Base-by-base conservation (phyloP, 129 eudicot genomes). In the Flaveria brownii region DNA sequence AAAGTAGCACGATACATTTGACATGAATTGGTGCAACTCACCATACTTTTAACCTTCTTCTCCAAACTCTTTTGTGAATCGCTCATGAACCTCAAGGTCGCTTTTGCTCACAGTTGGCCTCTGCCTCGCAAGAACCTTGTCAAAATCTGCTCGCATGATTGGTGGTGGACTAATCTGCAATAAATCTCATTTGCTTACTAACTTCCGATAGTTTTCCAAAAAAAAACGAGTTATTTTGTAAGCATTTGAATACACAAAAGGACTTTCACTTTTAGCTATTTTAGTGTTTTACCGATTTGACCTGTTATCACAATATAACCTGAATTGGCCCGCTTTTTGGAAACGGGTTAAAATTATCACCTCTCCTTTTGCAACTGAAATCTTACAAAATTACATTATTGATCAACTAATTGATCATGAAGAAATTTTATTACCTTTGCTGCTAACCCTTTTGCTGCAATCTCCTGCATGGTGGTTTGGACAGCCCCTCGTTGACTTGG, bases 81-180 rank as follows among this genome's bases (percentile, higher is more conserved):
- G 86, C 81, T 94, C 98, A 23, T 93, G 98, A 61, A 91, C 91
- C 52, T 91, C 99, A 39, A 94, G 99, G 77, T 94, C 99, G 18
- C 90, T 43, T 89, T 94, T 94, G 89, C 99, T 94, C 73, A 94
- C 99, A 10, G 99, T 94, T 28, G 99, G 99, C 86, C 81, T 91
- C 82, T 94, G 99, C 72, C 94, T 86, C 1, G 89, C 93, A 0
- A 94, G 86, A 68, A 94, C 99, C 81, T 91, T 91, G 18, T 94
- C 97, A 43, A 94, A 94, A 76, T 94, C 99, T 17, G 84, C 81
- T 83, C 85, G 89, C 15, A 88, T 71, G 63, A 94, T 94, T 1
- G 99, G 99, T 15, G 99, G 99, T 30, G 99, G 99, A 72, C 78
- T 77, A 22, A 94, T 94, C 99, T 94, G 88, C 80, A 89, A 23